Evolutionary conservation across 2,329 filamentous ascomycete species (phyloP).

Genomic region (Berkeleyomyces rouxiae): DNA sequence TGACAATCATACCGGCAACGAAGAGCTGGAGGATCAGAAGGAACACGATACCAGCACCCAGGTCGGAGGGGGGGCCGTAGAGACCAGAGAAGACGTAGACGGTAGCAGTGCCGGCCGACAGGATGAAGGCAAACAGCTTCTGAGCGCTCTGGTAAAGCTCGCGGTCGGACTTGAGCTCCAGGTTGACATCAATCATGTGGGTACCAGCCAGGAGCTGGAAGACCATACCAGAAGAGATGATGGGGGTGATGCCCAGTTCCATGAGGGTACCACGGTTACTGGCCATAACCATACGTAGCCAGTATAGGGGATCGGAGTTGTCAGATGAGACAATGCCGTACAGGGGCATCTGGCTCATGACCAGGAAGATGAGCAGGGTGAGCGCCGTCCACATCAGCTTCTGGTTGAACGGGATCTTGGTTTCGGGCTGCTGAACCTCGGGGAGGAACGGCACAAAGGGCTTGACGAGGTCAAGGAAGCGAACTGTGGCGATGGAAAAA

Average conservation of each 20-base stretch:
- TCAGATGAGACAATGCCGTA: conserved; percentile 99
- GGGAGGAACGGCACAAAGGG: conserved; percentile 98
- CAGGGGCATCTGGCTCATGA: conserved; percentile 99
- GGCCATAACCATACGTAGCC: conserved; percentile 99
- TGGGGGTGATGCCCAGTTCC: conserved; percentile 94
- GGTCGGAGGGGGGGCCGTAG: conserved; percentile 90
- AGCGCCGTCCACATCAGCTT: conserved; percentile 91
- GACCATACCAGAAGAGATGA: conserved; percentile 99
- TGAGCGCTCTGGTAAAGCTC: conserved; percentile 99
- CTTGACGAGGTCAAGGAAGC: conserved; percentile 99
- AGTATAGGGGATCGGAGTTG: conserved; percentile 97
- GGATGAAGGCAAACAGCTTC: conserved; percentile 95
- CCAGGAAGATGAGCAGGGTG: conserved; percentile 94
- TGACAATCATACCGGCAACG: conserved; percentile 94
- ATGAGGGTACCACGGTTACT: conserved; percentile 94
- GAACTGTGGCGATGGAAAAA: conserved; percentile 44
- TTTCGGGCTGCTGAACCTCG: conserved; percentile 96
- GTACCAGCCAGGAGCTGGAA: conserved; percentile 99
- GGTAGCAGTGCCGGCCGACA: conserved; percentile 92
- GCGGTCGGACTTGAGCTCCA: conserved; percentile 98
- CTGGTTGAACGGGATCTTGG: conserved; percentile 98
- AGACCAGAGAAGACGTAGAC: conserved; percentile 97
- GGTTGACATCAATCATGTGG: conserved; percentile 99
- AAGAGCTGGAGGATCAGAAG: conserved; percentile 96
- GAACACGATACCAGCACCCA: conserved; percentile 95